A percentile compares a stretch with the other conserved stretches of the same genome.
These are phyloP conservation scores for Ananas comosus DNA, from an alignment of 176 grass and related monocot species.

Conservation along the genomic window DNA sequence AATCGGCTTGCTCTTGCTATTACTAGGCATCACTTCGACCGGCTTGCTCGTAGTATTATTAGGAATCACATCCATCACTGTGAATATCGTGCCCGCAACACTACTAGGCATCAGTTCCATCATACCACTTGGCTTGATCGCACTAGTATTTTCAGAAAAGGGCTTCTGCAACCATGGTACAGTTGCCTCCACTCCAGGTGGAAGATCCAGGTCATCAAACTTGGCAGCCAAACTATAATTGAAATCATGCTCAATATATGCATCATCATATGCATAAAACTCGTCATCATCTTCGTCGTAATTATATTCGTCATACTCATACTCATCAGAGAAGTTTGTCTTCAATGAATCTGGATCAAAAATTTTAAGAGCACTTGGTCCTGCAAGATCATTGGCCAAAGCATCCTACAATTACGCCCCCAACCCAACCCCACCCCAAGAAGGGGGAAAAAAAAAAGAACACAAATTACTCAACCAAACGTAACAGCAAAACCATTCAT, in stretches of 20 bases:
- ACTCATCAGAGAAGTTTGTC: slow-evolving; percentile 13
- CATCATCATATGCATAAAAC: slow-evolving; percentile 23
- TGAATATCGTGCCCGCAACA: no score
- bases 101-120: background rate
- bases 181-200: slow-evolving; percentile 24
- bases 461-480: slow-evolving; percentile 1
- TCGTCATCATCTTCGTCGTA: slow-evolving; percentile 54
- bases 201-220: slow-evolving; percentile 41
- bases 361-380: slow-evolving; percentile 24
- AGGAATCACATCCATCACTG: no score
- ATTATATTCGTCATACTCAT: slow-evolving; percentile 28
- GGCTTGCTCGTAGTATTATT: no score
- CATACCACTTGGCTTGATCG: slow-evolving; percentile 17
- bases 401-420: slow-evolving; percentile 25
- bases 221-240: slow-evolving; percentile 41
- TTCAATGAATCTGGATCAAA: slow-evolving; percentile 11
- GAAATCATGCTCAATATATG: slow-evolving; percentile 15
- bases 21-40: no score
- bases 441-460: background rate
- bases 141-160: slow-evolving; percentile 12
- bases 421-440: no score
- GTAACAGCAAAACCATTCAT: background rate
- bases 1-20: slow-evolving; percentile 11
- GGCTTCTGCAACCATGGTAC: slow-evolving; percentile 28
- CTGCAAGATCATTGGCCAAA: slow-evolving; percentile 25